Percentiles rank a stretch among this genome's conserved stretches.
These are phyloP conservation scores for Talaromyces atroroseus DNA, from an alignment of 2,329 filamentous ascomycete species.

Conservation along the genomic window DNA sequence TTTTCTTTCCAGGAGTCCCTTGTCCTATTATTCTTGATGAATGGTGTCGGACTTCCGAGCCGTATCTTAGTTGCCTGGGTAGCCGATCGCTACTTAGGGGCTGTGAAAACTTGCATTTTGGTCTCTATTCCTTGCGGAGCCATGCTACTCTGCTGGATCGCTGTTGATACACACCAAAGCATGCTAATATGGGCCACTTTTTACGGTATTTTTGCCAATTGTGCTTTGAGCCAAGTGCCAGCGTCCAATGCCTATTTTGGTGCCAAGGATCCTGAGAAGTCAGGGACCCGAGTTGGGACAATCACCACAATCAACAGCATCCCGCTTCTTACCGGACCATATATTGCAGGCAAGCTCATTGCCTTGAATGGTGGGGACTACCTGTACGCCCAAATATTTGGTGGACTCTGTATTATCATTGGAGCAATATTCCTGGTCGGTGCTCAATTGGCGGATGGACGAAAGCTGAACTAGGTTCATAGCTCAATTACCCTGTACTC, in stretches of 20 bases:
- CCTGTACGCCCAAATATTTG: constrained; percentile 46
- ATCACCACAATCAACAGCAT: constrained; percentile 50
- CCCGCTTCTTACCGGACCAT: constrained; percentile 49
- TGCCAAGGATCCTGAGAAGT: constrained; percentile 48
- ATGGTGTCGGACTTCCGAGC: constrained; percentile 2
- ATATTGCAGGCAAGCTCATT: constrained; percentile 50
- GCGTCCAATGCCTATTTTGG: constrained; percentile 1
- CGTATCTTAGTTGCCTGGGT: not conserved
- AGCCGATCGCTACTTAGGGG: constrained; percentile 4
- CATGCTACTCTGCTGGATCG: constrained; percentile 4
- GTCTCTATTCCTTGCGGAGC: not conserved
- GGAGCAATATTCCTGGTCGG: constrained; percentile 3
- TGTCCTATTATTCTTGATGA: constrained; percentile 4
- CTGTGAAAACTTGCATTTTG: not conserved
- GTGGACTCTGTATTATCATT: constrained; percentile 5
- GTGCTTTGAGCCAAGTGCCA: constrained; percentile 1
- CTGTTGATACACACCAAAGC: not conserved
- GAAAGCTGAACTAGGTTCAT: constrained; percentile 2
- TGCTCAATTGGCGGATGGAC: constrained; percentile 2
- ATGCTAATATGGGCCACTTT: constrained; percentile 1
- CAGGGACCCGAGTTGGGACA: constrained; percentile 52
- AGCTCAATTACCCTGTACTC: too few species aligned
- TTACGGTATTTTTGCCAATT: constrained; percentile 6
- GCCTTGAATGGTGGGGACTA: constrained; percentile 42
- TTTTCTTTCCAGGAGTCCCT: constrained; percentile 7